phyloP scores from a whole-genome alignment of 1,284 basidiomycete species.

The Peniophora sp. region DNA sequence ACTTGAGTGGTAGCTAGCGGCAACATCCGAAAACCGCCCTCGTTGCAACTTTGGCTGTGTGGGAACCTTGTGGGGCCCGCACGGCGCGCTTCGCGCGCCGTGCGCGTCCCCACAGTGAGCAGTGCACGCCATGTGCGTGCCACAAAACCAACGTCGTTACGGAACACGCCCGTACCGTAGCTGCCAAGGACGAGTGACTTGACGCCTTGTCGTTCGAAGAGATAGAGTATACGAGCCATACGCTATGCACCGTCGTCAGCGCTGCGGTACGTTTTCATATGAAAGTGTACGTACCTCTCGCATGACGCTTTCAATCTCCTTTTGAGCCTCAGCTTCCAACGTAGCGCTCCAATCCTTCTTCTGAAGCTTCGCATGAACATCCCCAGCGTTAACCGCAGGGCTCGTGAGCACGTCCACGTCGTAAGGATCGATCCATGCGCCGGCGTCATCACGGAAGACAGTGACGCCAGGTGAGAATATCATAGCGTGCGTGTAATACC shows the following conservation, averaged over 20 bases:
- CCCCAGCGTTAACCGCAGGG: constrained; percentile 62
- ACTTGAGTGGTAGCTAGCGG: too few relatives aligned
- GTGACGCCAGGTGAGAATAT: constrained; percentile 53
- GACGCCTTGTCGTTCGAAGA: constrained; percentile 55
- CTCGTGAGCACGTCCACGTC: constrained; percentile 56
- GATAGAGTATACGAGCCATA: constrained; percentile 54
- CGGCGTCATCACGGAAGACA: constrained; percentile 49
- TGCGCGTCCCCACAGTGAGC: too few relatives aligned
- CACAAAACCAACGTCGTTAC: constrained; percentile 43
- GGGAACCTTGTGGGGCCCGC: too few relatives aligned
- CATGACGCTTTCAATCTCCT: constrained; percentile 48
- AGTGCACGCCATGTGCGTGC: constrained; percentile 37
- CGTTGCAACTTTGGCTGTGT: too few relatives aligned
- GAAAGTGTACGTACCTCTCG: constrained; percentile 20
- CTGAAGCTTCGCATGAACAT: constrained; percentile 32
- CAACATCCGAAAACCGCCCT: too few relatives aligned
- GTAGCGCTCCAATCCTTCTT: constrained; percentile 17
- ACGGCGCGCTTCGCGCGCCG: too few relatives aligned
- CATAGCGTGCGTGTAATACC: constrained; percentile 63
- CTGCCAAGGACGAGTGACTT: constrained; percentile 57
- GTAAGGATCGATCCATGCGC: constrained; percentile 44
- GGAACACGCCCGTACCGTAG: constrained; percentile 69
- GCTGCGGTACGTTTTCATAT: too few relatives aligned
- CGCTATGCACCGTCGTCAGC: constrained; percentile 25
- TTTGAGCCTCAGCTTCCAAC: constrained; percentile 30